Evolutionary conservation across 192 early-diverging fungal genomes (phyloP).

Genomic region (Anaeromyces robustus): DNA sequence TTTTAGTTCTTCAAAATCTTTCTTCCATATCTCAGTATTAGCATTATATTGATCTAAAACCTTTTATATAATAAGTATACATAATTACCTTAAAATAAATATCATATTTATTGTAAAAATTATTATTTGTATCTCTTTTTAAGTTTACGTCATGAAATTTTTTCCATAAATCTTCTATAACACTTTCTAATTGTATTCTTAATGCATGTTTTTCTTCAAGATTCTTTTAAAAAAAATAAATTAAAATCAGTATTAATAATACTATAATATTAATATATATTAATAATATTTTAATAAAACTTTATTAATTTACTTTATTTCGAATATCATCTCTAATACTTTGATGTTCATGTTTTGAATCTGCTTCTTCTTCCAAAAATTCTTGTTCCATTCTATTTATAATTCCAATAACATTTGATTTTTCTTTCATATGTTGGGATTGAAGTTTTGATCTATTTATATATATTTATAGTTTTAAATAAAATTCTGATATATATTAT

Average conservation of each 20-base stretch:
- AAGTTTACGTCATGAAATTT: conserved; percentile 34
- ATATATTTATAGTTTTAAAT: too few relatives aligned
- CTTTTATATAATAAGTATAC: too few relatives aligned
- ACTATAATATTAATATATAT: too few relatives aligned
- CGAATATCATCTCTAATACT: conserved; percentile 38
- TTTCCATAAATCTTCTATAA: conserved; percentile 40
- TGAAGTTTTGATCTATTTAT: conserved; percentile 23
- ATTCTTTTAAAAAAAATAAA: conserved; percentile 12
- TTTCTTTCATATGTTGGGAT: conserved; percentile 27
- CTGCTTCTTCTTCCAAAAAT: conserved; percentile 38
- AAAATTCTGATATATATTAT: too few relatives aligned
- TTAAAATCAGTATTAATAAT: too few relatives aligned
- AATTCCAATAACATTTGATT: conserved; percentile 33
- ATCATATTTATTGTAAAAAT: too few relatives aligned
- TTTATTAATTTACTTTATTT: conserved; percentile 27
- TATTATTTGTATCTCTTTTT: too few relatives aligned
- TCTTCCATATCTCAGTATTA: conserved; percentile 34
- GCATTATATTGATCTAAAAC: conserved; percentile 38
- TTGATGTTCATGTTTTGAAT: conserved; percentile 44
- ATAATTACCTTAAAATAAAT: too few relatives aligned
- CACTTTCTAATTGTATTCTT: conserved; percentile 41
- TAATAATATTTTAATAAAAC: too few relatives aligned
- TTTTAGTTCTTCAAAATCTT: conserved; percentile 45
- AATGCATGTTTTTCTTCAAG: conserved; percentile 46
- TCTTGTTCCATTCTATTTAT: conserved; percentile 34